Base-by-base conservation (phyloP, 2,329 filamentous ascomycete genomes). In the Apiospora pterosperma region DNA sequence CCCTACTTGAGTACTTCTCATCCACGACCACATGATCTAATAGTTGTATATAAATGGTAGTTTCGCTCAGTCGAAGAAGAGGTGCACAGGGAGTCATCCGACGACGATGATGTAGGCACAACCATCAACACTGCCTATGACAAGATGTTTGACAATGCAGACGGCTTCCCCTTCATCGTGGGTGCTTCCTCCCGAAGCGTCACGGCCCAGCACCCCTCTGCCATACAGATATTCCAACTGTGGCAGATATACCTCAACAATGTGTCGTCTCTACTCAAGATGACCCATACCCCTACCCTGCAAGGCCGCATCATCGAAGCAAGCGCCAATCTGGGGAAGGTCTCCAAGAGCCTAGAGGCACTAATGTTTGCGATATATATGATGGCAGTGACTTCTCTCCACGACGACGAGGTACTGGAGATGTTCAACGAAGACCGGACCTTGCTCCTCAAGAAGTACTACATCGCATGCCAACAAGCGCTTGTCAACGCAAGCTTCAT, bases 211-310 rank as follows among this genome's bases (percentile, higher is more conserved):
- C 85, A 88, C 67, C 87, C 87, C 11, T 73, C 82, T 1, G 78
- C 84, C 28, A 83, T 88, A 23, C 85, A 88, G 65, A 88, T 88
- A 62, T 84, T 89, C 65, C 83, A 86, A 68, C 78, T 90, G 21
- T 92, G 90, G 89, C 88, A 91, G 74, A 82, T 86, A 19, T 92
- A 90, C 71, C 82, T 92, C 48, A 85, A 88, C 67, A 91, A 91
- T 69, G 85, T 92, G 69, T 88, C 92, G 69, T 88, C 89, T 0
- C 73, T 92, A 6, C 79, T 91, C 59, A 92, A 91, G 71, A 80
- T 92, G 64, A 89, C 87, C 0, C 90, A 92, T 71, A 84, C 86
- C 0, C 88, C 88, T 0, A 90, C 84, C 1, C 77, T 91, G 1
- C 89, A 92, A 72, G 79, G 78, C n/a, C 84, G 84, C 62, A 84